Evolutionary conservation across 805 yeast species (phyloP).

Genomic region (Schwanniomyces yamadae): DNA sequence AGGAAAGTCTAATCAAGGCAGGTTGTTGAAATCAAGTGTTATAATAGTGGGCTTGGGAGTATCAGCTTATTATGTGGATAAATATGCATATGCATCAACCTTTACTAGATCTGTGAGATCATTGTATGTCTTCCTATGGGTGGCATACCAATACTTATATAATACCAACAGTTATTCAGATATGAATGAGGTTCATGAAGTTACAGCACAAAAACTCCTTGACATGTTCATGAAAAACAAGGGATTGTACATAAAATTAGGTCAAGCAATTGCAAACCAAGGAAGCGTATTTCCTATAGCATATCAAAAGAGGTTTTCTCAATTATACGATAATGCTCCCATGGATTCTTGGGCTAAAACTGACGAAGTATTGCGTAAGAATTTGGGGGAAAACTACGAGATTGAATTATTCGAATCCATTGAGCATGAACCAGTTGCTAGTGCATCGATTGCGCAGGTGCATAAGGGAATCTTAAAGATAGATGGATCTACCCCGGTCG

Average conservation of each 20-base stretch:
- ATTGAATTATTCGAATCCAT: slow-evolving; percentile 40
- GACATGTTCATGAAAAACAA: slow-evolving; percentile 31
- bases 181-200: slow-evolving; percentile 57
- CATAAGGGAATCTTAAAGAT: slow-evolving; percentile 51
- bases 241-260: slow-evolving; percentile 68
- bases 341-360: slow-evolving; percentile 49
- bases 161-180: slow-evolving; percentile 33
- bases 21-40: slow-evolving; percentile 2
- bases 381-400: slow-evolving; percentile 44
- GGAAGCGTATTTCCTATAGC: slow-evolving; percentile 65
- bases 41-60: slow-evolving; percentile 10
- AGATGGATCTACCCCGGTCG: slow-evolving; percentile 51
- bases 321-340: slow-evolving; percentile 70
- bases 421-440: slow-evolving; percentile 62
- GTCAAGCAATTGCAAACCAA: slow-evolving; percentile 79
- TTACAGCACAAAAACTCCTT: slow-evolving; percentile 45
- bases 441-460: slow-evolving; percentile 76
- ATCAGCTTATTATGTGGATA: slow-evolving; percentile 11
- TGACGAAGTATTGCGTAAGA: slow-evolving; percentile 38
- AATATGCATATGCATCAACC: slow-evolving; percentile 42
- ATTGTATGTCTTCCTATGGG: slow-evolving; percentile 42
- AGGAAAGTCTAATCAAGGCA: too few species aligned
- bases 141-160: slow-evolving; percentile 61
- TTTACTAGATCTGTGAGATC: slow-evolving; percentile 53
- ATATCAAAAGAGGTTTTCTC: slow-evolving; percentile 55